These are phyloP conservation scores for Cardiospermum halicacabum DNA, from an alignment of 345 rosid species.

Conservation along the genomic window DNA sequence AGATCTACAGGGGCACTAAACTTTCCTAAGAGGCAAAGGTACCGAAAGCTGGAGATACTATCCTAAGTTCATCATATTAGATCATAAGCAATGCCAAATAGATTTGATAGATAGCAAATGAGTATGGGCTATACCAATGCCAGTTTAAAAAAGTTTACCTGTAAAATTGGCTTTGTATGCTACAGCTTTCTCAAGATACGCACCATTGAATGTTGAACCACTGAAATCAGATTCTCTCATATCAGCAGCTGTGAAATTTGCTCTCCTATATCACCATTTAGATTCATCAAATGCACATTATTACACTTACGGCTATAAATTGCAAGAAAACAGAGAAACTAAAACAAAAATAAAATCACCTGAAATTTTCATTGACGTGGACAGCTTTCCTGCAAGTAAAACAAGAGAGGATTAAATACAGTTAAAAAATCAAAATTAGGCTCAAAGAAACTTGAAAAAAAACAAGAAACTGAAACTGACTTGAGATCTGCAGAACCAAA, in stretches of 20 bases:
- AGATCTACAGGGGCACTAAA: not conserved
- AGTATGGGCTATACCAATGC: not conserved
- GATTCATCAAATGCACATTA: slow-evolving; percentile 14
- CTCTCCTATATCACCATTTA: slow-evolving; percentile 63
- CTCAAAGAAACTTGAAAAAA: not conserved
- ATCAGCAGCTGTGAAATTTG: slow-evolving; percentile 92
- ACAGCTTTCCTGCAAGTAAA: slow-evolving; percentile 69
- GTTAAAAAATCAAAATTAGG: not conserved
- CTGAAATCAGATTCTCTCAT: slow-evolving; percentile 96
- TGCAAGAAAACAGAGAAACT: slow-evolving; percentile 1
- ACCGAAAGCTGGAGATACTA: not conserved
- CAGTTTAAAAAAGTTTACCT: slow-evolving; percentile 30
- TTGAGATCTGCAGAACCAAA: slow-evolving; percentile 85
- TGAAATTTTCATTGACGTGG: slow-evolving; percentile 76
- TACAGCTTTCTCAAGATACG: slow-evolving; percentile 93
- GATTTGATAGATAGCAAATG: not conserved
- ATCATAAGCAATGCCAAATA: not conserved
- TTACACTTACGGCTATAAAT: too few species aligned
- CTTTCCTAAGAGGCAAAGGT: not conserved
- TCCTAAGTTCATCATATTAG: not conserved
- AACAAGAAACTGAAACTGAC: slow-evolving; percentile 26
- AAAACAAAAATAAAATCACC: too few species aligned
- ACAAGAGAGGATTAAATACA: slow-evolving; percentile 13
- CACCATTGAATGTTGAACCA: slow-evolving; percentile 92
- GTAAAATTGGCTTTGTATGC: slow-evolving; percentile 90